Conservation (phyloP, 2,329 filamentous ascomycete genomes). For the Aspergillus sp. region DNA sequence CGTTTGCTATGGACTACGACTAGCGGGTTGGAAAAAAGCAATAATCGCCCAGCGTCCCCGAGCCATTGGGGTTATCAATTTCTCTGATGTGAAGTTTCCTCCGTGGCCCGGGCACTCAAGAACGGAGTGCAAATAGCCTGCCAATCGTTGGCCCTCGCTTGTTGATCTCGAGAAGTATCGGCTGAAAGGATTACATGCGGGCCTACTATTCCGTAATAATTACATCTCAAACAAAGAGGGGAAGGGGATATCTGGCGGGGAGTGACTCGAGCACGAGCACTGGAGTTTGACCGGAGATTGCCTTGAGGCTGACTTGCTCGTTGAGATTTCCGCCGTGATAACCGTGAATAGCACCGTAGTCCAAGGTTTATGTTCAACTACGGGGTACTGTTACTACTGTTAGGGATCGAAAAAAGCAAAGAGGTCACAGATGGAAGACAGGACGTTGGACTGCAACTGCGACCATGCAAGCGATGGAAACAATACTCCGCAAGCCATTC, state of each 20-base stretch:
- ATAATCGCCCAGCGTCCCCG: neutral
- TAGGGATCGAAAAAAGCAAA: neutral
- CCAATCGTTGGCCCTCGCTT: neutral
- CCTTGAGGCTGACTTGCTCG: slow-evolving; percentile 7
- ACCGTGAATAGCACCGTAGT: neutral
- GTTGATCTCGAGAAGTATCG: neutral
- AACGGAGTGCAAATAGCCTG: neutral
- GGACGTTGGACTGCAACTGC: slow-evolving; percentile 2
- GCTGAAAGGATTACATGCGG: slow-evolving; percentile 5
- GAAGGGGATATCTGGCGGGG: neutral
- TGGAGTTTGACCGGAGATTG: neutral
- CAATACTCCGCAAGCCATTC: neutral
- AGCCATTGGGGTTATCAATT: slow-evolving; percentile 3
- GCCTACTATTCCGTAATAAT: slow-evolving; percentile 3
- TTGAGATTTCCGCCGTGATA: neutral
- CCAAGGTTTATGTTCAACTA: too few species aligned
- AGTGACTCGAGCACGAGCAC: neutral
- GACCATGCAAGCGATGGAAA: slow-evolving; percentile 1
- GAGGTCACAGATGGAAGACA: neutral
- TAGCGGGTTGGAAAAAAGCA: slow-evolving; percentile 4
- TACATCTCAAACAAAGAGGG: neutral
- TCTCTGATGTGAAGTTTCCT: slow-evolving; percentile 3
- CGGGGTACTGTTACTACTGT: too few species aligned
- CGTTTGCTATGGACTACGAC: neutral
- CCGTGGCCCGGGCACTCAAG: neutral